A percentile compares a stretch with the other conserved stretches of the same genome.
Evolutionary conservation across 2,329 filamentous ascomycete species (phyloP).

Genomic region (Didymella glomerata): DNA sequence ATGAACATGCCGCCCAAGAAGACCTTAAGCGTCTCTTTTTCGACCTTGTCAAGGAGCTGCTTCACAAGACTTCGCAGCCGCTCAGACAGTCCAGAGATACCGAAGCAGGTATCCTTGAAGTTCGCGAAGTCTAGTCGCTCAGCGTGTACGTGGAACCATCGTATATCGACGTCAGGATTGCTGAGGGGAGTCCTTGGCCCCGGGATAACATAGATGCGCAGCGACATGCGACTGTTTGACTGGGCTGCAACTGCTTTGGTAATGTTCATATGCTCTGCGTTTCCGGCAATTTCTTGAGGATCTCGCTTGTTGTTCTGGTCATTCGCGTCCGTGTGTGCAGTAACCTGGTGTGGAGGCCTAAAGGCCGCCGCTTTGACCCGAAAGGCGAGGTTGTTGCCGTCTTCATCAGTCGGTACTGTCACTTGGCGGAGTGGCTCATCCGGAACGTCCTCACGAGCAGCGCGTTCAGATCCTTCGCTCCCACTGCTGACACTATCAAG

Average conservation of each 20-base stretch:
- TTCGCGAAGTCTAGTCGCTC: conserved; percentile 31
- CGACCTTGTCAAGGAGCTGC: conserved; percentile 33
- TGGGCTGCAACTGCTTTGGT: conserved; percentile 32
- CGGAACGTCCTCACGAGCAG: neutral
- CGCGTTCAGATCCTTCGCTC: conserved; percentile 6
- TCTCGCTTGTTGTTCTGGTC: conserved; percentile 1
- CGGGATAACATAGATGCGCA: conserved; percentile 35
- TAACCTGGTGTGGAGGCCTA: neutral
- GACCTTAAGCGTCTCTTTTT: conserved; percentile 37
- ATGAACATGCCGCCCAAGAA: conserved; percentile 43
- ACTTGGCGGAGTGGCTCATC: neutral
- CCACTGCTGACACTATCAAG: conserved; percentile 7
- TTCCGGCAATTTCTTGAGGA: conserved; percentile 9
- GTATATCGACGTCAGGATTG: conserved; percentile 20
- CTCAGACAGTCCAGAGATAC: conserved; percentile 29
- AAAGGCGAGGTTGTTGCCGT: conserved; percentile 39
- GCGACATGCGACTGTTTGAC: conserved; percentile 25
- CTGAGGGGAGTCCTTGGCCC: conserved; percentile 31
- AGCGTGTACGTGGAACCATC: conserved; percentile 41
- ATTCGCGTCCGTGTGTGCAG: neutral
- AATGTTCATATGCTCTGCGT: conserved; percentile 37
- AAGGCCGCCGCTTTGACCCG: conserved; percentile 23
- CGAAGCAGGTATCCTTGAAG: conserved; percentile 39
- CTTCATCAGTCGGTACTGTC: conserved; percentile 28
- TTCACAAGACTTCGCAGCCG: conserved; percentile 28